These are phyloP conservation scores for Silene coronaria DNA, from an alignment of 179 eudicot genomes.

Conservation along the genomic window DNA sequence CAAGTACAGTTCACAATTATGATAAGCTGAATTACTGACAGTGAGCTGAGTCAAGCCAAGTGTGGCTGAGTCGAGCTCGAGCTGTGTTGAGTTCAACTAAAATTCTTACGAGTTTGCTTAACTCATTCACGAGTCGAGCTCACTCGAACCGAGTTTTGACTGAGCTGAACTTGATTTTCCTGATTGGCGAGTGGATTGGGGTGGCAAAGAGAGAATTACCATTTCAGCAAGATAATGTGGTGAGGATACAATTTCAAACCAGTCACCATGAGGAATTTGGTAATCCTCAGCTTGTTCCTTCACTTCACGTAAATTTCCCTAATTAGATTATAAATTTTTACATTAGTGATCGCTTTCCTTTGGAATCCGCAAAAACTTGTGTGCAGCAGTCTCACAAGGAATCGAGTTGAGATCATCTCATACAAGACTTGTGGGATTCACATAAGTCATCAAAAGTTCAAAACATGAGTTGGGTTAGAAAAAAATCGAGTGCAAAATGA, in stretches of 20 bases:
- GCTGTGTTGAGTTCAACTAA: neutral
- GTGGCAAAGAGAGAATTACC: conserved; percentile 33
- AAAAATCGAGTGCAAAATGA: neutral
- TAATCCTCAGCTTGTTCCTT: conserved; percentile 46
- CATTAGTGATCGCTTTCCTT: conserved; percentile 7
- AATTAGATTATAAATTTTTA: conserved; percentile 3
- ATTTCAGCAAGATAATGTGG: conserved; percentile 92
- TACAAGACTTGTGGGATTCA: too few species aligned
- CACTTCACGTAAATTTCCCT: conserved; percentile 70
- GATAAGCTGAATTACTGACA: neutral
- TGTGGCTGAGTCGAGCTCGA: neutral
- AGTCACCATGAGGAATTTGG: conserved; percentile 77
- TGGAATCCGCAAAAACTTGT: too few species aligned
- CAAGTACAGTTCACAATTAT: neutral
- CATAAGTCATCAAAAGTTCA: neutral
- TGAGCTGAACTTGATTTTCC: neutral
- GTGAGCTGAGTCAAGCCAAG: neutral
- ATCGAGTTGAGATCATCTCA: too few species aligned
- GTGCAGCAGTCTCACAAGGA: too few species aligned
- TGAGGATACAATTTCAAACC: conserved; percentile 81
- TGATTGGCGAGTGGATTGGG: too few species aligned
- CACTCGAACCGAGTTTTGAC: neutral
- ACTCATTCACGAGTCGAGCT: neutral
- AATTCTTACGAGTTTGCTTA: neutral
- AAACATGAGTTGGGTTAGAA: neutral